Base-by-base conservation (phyloP, 2,329 filamentous ascomycete species). In the Xylariaceae sp. region DNA sequence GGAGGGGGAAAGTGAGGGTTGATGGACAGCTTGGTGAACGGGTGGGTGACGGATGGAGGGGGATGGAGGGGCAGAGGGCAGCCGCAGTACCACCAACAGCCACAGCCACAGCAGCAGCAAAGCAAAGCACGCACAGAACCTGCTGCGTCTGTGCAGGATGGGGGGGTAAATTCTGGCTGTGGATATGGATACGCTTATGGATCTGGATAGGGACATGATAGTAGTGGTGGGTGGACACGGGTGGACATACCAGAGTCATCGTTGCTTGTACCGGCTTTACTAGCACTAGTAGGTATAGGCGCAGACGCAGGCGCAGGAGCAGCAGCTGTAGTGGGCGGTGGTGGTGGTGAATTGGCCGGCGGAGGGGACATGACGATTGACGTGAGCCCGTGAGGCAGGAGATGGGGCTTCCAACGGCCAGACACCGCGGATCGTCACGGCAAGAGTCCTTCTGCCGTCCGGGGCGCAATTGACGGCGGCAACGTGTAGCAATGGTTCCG, bases 191-290 rank as follows among this genome's bases (percentile, higher is more conserved):
- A 40, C 40, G 43, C 19, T 36, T 41, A 22, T 22, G 14, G 49
- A 33, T 18, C 16, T 41, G 44, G 17, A 34, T 28, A 28, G 51
- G 36, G 45, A 46, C 43, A 42, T 50, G 43, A 33, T 56, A 44
- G 47, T 48, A 50, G 50, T 41, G 41, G 42, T 36, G 45, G 16
- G 45, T 42, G 52, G 47, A 38, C 13, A 13, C 17, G 31, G 48
- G 48, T 42, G 53, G 56, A 52, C 60, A 62, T 65, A 67, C 63
- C 63, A 55, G 63, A 65, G 53, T 66, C 64, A 63, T 66, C 63
- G 56, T 66, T 65, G 56, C 59, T 61, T 57, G 58, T 58, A 61
- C 53, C 66, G 54, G 57, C 63, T 51, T 60, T 28, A 28, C 22
- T 28, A 28, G 22, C 22, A 28, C 22, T 28, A 28, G 4, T 28